These are phyloP conservation scores for Lactarius akahatsu DNA, from an alignment of 768 basidiomycete genomes.

Conservation along the genomic window DNA sequence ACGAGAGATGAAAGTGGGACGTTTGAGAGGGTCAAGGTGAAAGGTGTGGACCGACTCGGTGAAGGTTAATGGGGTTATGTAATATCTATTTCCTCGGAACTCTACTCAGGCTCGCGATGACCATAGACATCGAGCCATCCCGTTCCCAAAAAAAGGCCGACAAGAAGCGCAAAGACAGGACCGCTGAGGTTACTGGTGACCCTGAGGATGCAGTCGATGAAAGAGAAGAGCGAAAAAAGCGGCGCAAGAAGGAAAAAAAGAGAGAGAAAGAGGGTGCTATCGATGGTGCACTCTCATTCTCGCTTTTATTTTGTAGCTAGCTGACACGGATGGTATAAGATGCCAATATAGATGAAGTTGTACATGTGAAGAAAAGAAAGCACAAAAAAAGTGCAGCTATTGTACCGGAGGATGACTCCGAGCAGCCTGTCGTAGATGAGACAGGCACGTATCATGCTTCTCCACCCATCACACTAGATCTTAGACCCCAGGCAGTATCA, in stretches of 20 bases:
- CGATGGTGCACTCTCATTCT: slow-evolving; percentile 2
- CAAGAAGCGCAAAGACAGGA: slow-evolving; percentile 6
- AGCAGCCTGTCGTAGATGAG: neutral
- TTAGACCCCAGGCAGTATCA: slow-evolving; percentile 2
- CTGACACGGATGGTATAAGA: slow-evolving; percentile 3
- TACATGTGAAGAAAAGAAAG: slow-evolving; percentile 11
- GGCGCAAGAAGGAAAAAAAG: slow-evolving; percentile 4
- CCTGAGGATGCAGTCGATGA: neutral
- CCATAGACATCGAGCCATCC: neutral
- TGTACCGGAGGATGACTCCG: neutral
- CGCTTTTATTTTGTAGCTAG: neutral
- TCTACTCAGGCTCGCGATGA: slow-evolving; percentile 1
- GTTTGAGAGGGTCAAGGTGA: neutral
- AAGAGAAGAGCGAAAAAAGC: slow-evolving; percentile 3
- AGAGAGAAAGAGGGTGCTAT: slow-evolving; percentile 6
- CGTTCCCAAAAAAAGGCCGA: slow-evolving; percentile 8
- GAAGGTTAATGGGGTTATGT: neutral
- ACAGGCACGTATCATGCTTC: slow-evolving; percentile 3
- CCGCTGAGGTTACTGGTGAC: neutral
- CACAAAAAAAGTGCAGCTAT: neutral
- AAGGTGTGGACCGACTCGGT: neutral
- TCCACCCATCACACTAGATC: neutral
- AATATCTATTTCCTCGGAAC: neutral
- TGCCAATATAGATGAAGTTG: neutral
- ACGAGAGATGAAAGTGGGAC: neutral